Base-by-base conservation (phyloP, 257 asterid genomes). In the Petrea volubilis region DNA sequence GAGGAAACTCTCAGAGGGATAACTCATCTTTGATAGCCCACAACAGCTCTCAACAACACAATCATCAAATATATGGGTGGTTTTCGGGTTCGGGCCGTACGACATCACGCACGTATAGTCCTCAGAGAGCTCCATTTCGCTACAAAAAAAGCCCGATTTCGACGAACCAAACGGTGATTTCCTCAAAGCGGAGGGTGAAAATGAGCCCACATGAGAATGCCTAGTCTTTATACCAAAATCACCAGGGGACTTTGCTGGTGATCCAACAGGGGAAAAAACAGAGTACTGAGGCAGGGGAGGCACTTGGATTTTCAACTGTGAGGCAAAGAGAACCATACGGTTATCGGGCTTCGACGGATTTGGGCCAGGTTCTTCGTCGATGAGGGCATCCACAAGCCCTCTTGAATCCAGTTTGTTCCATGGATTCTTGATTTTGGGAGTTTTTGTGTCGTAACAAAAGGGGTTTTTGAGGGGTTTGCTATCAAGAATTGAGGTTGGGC, bases 111-210 rank as follows among this genome's bases (percentile, higher is more conserved):
- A 81, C 4, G 98, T 90, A 59, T 93, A 93, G 58, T 93, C 98
- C 87, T 93, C 98, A 0, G 96, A 93, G n/a, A 88, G 89, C 87
- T 90, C 96, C 90, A 93, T 88, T 71, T 87, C 96, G 70, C 72
- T 71, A 68, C 87, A 71, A 33, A 72, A 61, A 63, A 34, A 64
- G 38, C 74, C 79, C 5, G 87, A 79, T 71, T 80, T 82, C 56
- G 66, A 64, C 21, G 83, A 81, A 0, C 85, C 77, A 73, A 81
- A 80, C 9, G 87, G 80, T 4, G 86, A 85, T 77, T 82, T 87
- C 89, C 70, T 85, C 64, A 70, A 64, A 36, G 83, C 43, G n/a
- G 87, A 67, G 4, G 81, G 73, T 2, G 92, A 82, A 18, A 79
- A 78, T 4, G 85, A 73, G 53, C 86, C 89, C 13, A 83, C 74